Evolutionary conservation across 2,329 filamentous ascomycete genomes (phyloP).

Genomic region (Curvularia verruculosa): DNA sequence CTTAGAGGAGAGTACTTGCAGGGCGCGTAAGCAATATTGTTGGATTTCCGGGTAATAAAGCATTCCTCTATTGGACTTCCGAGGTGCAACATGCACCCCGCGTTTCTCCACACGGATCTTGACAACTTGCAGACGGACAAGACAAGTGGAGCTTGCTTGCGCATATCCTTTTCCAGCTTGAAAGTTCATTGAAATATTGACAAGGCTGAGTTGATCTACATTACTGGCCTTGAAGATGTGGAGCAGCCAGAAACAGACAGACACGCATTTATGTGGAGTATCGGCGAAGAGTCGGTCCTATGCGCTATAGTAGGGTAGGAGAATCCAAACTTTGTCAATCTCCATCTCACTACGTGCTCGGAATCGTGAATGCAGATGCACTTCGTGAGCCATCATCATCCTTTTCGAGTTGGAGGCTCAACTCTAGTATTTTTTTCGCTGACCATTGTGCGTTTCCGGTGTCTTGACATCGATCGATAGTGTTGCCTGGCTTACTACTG

Average conservation of each 20-base stretch:
- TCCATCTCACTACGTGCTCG: not conserved
- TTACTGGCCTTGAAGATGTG: no score
- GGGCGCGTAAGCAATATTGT: not conserved
- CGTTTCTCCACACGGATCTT: not conserved
- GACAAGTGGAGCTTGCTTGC: not conserved
- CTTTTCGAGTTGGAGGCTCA: not conserved
- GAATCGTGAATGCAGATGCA: not conserved
- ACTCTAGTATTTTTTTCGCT: not conserved
- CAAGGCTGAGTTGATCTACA: no score
- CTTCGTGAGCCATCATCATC: not conserved
- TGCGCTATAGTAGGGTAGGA: no score
- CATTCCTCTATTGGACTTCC: not conserved
- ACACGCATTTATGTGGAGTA: not conserved
- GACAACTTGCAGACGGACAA: not conserved
- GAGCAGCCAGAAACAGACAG: conserved; percentile 10
- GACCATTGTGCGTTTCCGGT: not conserved
- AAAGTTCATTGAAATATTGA: not conserved
- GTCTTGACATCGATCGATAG: conserved; percentile 2
- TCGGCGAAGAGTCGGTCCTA: not conserved
- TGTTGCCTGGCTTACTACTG: conserved; percentile 2
- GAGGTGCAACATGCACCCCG: not conserved
- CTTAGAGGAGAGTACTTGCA: no score
- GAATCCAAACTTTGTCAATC: not conserved
- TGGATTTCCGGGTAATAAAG: not conserved
- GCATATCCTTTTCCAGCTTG: not conserved